These are phyloP conservation scores for Naegleria lovaniensis DNA, from an alignment of 208 protist genomes.

Conservation along the genomic window DNA sequence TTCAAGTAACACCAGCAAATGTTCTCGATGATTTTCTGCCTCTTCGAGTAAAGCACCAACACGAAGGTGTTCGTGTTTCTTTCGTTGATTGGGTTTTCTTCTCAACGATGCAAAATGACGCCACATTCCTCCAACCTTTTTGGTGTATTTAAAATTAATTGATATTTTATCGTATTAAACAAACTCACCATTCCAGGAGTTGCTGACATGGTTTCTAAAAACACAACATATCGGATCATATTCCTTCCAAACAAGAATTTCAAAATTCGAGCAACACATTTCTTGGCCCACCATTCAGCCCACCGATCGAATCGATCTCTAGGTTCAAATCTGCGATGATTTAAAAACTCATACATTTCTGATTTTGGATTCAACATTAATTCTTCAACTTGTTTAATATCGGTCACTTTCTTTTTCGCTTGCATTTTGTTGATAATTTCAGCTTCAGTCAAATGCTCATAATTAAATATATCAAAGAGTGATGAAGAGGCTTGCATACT, in stretches of 20 bases:
- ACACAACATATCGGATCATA: conserved; percentile 42
- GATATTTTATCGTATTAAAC: too few relatives aligned
- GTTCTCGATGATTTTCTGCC: conserved; percentile 87
- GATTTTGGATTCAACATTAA: background rate
- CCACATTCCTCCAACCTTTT: conserved; percentile 52
- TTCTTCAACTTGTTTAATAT: background rate
- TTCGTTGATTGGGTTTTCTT: conserved; percentile 30
- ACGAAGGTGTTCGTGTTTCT: conserved; percentile 67
- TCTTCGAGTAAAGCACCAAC: conserved; percentile 79
- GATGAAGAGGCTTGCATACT: background rate
- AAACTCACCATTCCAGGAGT: conserved; percentile 53
- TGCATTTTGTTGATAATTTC: background rate
- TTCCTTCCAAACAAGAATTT: background rate
- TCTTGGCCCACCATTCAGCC: background rate
- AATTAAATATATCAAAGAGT: background rate
- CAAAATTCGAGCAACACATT: background rate
- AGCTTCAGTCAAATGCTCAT: background rate
- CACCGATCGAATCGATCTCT: background rate
- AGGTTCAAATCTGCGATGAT: background rate
- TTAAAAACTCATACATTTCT: background rate
- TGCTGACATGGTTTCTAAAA: conserved; percentile 66
- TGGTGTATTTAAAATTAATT: background rate
- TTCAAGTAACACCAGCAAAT: conserved; percentile 66
- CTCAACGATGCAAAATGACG: conserved; percentile 67
- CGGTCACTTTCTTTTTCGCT: background rate